Percentiles rank a stretch among this genome's conserved stretches.
Evolutionary conservation across 768 basidiomycete genomes (phyloP).

Genomic region (Auricularia sp.): DNA sequence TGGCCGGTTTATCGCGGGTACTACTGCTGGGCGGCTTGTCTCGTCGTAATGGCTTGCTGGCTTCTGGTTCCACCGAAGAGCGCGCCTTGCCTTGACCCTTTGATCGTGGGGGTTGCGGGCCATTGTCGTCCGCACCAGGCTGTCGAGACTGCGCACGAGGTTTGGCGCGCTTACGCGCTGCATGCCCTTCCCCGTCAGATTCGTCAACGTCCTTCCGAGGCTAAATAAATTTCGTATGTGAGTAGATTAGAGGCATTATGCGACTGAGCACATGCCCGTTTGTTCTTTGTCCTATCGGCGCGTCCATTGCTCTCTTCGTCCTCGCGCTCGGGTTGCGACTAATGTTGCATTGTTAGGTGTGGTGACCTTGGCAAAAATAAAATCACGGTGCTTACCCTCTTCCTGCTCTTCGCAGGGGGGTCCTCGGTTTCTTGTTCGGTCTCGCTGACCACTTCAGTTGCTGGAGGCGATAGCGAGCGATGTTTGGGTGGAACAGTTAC

Average conservation of each 20-base stretch:
- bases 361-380: background rate
- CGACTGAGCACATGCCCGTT: background rate
- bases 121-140: background rate
- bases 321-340: background rate
- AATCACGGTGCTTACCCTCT: background rate
- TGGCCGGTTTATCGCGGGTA: background rate
- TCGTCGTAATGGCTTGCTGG: constrained; percentile 10
- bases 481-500: constrained; percentile 33
- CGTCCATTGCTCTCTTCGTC: background rate
- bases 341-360: background rate
- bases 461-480: background rate
- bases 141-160: background rate
- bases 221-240: background rate
- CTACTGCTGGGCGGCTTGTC: constrained; percentile 5
- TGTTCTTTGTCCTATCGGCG: background rate
- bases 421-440: constrained; percentile 36
- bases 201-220: background rate
- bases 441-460: constrained; percentile 23
- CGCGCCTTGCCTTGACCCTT: constrained; percentile 18
- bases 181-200: background rate
- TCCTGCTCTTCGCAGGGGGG: constrained; percentile 6
- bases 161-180: background rate
- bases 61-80: constrained; percentile 5
- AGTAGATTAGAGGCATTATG: background rate
- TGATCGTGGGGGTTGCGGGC: background rate